Evolutionary conservation across 116 monocot genomes (phyloP).

Genomic region (Posidonia oceanica): DNA sequence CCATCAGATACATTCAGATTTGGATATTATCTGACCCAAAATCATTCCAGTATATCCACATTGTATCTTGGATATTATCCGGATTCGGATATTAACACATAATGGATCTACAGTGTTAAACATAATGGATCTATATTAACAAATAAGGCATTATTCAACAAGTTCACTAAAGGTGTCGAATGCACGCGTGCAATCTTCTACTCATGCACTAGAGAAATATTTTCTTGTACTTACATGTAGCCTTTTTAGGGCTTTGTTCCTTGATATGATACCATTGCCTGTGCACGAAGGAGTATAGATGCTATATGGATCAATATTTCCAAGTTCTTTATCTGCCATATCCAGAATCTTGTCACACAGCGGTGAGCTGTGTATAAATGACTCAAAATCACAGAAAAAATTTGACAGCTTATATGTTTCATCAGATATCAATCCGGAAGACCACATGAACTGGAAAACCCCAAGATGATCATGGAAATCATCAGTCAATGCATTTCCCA

Average conservation of each 20-base stretch:
- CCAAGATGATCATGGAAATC: conserved; percentile 86
- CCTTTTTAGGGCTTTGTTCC: conserved; percentile 69
- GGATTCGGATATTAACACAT: no score
- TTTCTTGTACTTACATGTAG: conserved; percentile 35
- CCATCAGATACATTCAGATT: no score
- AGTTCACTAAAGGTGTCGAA: neutral
- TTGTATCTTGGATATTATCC: no score
- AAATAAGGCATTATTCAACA: neutral
- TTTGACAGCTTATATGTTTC: conserved; percentile 69
- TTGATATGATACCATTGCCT: conserved; percentile 32
- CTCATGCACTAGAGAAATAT: neutral
- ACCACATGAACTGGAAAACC: conserved; percentile 93
- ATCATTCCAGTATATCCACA: no score
- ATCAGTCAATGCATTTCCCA: conserved; percentile 89
- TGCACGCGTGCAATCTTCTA: neutral
- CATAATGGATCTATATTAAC: no score
- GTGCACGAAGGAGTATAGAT: conserved; percentile 82
- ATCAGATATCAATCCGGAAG: conserved; percentile 86
- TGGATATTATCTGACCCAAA: no score
- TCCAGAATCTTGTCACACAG: conserved; percentile 70
- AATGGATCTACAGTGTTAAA: no score
- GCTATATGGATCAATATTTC: conserved; percentile 96
- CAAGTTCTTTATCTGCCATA: conserved; percentile 53
- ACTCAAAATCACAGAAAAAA: conserved; percentile 62
- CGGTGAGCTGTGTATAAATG: conserved; percentile 60